phyloP scores from a whole-genome alignment of 75 land plant species.

The Azolla pinnata region DNA sequence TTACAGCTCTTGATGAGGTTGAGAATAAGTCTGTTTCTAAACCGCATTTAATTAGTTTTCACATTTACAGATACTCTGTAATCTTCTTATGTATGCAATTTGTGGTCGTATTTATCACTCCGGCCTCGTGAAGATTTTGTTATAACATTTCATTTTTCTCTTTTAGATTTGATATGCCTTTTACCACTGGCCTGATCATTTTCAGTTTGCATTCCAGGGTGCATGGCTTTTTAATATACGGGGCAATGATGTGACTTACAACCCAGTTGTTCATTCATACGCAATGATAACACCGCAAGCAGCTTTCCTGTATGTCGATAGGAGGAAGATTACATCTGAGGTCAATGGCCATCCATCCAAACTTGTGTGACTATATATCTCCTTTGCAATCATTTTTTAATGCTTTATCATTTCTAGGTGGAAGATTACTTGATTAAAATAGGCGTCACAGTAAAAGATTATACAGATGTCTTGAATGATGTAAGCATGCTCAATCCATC shows the following conservation, averaged over 20 bases:
- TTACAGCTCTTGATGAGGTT: constrained; percentile 88
- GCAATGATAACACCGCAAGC: constrained; percentile 61
- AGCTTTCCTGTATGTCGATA: constrained; percentile 87
- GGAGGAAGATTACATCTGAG: constrained; percentile 66
- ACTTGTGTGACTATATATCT: neutral
- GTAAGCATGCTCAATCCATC: constrained; percentile 28
- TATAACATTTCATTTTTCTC: neutral
- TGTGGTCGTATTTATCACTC: no score
- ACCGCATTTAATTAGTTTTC: no score
- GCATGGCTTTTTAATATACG: constrained; percentile 94
- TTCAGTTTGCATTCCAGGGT: constrained; percentile 42
- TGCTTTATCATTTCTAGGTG: constrained; percentile 31
- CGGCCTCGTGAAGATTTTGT: no score
- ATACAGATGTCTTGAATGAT: constrained; percentile 50
- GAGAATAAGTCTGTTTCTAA: no score
- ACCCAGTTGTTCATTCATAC: constrained; percentile 88
- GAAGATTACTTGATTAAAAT: constrained; percentile 37
- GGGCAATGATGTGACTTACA: constrained; percentile 88
- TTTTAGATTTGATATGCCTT: neutral
- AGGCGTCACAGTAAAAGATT: constrained; percentile 56
- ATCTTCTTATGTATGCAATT: no score
- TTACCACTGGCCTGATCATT: neutral
- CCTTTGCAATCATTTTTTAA: neutral
- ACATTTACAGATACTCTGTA: no score
- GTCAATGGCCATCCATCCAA: constrained; percentile 17